Evolutionary conservation across 805 yeast genomes (phyloP).

Genomic region (Myxozyma melibiosi): DNA sequence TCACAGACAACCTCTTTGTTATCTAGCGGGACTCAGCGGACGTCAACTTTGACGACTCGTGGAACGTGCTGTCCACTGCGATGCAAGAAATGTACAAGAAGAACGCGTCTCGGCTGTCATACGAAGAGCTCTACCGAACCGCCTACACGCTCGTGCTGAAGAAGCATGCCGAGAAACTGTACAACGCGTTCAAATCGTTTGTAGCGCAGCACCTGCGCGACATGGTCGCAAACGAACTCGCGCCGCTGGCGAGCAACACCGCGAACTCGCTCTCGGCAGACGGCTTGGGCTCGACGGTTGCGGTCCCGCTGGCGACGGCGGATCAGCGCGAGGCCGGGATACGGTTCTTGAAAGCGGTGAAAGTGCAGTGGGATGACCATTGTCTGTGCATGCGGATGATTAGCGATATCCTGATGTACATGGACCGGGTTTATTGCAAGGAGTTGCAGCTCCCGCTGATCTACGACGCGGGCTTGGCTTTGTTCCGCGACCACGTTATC

Average conservation of each 20-base stretch:
- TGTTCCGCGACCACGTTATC: constrained; percentile 65
- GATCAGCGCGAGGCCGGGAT: constrained; percentile 32
- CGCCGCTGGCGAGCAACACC: constrained; percentile 30
- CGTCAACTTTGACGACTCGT: constrained; percentile 64
- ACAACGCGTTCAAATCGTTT: constrained; percentile 58
- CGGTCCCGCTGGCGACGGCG: constrained; percentile 23
- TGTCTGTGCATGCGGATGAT: constrained; percentile 72
- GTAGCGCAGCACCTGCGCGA: constrained; percentile 51
- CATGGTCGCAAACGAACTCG: constrained; percentile 32
- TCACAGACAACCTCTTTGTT: background rate
- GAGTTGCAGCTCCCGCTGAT: constrained; percentile 63
- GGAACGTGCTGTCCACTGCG: constrained; percentile 68
- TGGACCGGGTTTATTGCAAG: constrained; percentile 81
- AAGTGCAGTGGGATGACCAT: constrained; percentile 69
- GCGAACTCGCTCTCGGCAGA: constrained; percentile 11
- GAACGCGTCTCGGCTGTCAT: constrained; percentile 72
- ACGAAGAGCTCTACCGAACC: constrained; percentile 77
- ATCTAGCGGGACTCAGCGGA: constrained; percentile 31
- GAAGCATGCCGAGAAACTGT: constrained; percentile 66
- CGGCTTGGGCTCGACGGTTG: constrained; percentile 15
- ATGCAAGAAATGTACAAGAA: constrained; percentile 70
- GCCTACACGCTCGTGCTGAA: constrained; percentile 76
- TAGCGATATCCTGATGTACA: constrained; percentile 80
- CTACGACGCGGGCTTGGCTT: constrained; percentile 71
- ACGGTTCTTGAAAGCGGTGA: constrained; percentile 42